Evolutionary conservation across 1,139 yeast genomes (phyloP), one percentile per base, ranked within the genome.

Genomic region (Scheffersomyces lignicola): DNA sequence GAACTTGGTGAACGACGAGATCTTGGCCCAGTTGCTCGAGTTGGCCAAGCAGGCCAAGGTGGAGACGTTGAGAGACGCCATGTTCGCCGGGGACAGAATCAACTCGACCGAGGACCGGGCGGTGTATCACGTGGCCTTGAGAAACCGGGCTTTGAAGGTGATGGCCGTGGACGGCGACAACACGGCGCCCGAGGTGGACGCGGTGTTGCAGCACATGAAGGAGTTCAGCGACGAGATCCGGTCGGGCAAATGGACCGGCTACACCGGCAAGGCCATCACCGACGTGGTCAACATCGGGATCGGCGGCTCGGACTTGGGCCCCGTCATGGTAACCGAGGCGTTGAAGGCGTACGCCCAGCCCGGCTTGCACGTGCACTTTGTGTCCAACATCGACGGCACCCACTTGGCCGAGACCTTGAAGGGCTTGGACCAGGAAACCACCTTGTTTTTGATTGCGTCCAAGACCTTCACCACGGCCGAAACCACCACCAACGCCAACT

Each of bases 401-500:
- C 96, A 90, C 69, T 76, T 90, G 60, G 92, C 96, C 47, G 98
- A 92, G 73, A 78, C 87, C 40, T 72, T 92, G 60, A 86, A 85
- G 65, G 59, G 59, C 34, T 75, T 86, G 54, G 67, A 86, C 61
- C 85, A 92, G 38, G 98, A 92, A 67, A 86, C 97, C 41, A 92
- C 98, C 26, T 75, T 92, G 62, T 92, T 92, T 67, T 75, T 90
- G 67, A 74, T 92, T 59, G 98, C 98, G 36, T 89, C 97, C 48
- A 92, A 92, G 80, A 92, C 98, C 43, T 92, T 92, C 77, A 92
- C 98, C 56, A 92, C 98, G 45, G 97, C 97, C 40, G 98, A 92
- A 73, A 92, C 98, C 49, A 77, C 78, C 66, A 90, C 97, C 53
- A 92, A 92, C 62, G 98, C 98, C 51, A 84, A 81, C 64, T 76